Evolutionary conservation across 2,329 filamentous ascomycete species (phyloP), one percentile per base, ranked within the genome.

Genomic region (Fusarium sp.): DNA sequence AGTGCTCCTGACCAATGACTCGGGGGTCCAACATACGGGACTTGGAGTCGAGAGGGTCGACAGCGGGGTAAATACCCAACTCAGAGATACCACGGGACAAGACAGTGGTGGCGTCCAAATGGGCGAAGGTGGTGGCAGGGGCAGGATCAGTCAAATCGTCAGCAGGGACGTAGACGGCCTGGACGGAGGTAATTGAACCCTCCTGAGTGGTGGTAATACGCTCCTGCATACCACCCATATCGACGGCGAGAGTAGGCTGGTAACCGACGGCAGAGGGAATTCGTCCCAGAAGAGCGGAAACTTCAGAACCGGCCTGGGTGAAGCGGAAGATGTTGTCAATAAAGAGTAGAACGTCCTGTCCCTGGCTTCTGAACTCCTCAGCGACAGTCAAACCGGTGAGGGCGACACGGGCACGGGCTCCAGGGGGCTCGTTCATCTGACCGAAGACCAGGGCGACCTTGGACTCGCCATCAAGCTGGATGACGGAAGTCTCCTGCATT

Each of bases 271-370:
- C 96, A 89, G 96, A 99, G 86, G 96, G 96, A 81, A 99, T 99
- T 94, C 96, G 95, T 89, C 96, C 96, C 76, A 99, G 90, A 83
- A 99, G 91, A 81, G 96, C 96, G 88, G 95, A 98, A 90, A 99
- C 96, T 88, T 99, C 96, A 80, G 96, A 98, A 95, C 96, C 96
- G 84, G 96, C 96, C 88, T 98, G 95, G 76, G 95, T 98, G 90
- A 98, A 98, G 82, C 29, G 92, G 94, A 98, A 98, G 87, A 99
- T 98, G 90, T 99, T 99, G 92, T 99, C 96, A 84, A 98, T 98
- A 6, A 34, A 34, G 5, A 38, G 18, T 0, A 38, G 34, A 11
- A 38, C 34, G 34, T 38, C 34, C 34, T 38, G 34, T 38, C 34
- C 34, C 34, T 38, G 34, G 16, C 16, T n/a, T n/a, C 34, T 10